Conservation (phyloP, 2,329 filamentous ascomycete genomes). For the Neocucurbitaria cava region DNA sequence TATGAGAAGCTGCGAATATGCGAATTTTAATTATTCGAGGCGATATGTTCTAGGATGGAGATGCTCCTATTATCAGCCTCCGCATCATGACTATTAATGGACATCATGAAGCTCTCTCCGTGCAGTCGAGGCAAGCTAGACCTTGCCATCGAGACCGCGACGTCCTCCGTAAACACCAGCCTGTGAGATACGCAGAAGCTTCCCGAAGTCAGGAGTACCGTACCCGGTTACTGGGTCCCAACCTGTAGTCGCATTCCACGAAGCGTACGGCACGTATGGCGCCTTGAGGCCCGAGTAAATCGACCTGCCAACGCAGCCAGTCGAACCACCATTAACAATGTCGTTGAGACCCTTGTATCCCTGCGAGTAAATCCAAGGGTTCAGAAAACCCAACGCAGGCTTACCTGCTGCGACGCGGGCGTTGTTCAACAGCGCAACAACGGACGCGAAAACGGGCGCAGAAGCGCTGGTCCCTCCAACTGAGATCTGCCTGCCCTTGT, state of each 20-base stretch:
- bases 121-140: background rate
- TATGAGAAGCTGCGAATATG: background rate
- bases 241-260: slow-evolving; percentile 59
- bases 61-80: background rate
- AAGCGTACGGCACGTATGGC: slow-evolving; percentile 53
- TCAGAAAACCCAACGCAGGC: slow-evolving; percentile 48
- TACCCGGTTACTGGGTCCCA: slow-evolving; percentile 60
- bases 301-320: slow-evolving; percentile 52
- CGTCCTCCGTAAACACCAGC: slow-evolving; percentile 22
- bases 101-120: background rate
- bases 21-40: background rate
- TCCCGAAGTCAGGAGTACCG: slow-evolving; percentile 47
- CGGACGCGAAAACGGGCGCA: slow-evolving; percentile 47
- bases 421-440: slow-evolving; percentile 49
- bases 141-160: slow-evolving; percentile 12
- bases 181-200: slow-evolving; percentile 38
- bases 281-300: slow-evolving; percentile 48
- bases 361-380: slow-evolving; percentile 52
- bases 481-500: slow-evolving; percentile 38
- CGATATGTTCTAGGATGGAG: background rate
- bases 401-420: slow-evolving; percentile 45
- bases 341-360: slow-evolving; percentile 56
- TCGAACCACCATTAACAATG: slow-evolving; percentile 56
- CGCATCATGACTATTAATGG: background rate
- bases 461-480: slow-evolving; percentile 50